These are phyloP conservation scores for Kuraishia floccosa DNA, from an alignment of 805 yeast genomes.

Conservation along the genomic window DNA sequence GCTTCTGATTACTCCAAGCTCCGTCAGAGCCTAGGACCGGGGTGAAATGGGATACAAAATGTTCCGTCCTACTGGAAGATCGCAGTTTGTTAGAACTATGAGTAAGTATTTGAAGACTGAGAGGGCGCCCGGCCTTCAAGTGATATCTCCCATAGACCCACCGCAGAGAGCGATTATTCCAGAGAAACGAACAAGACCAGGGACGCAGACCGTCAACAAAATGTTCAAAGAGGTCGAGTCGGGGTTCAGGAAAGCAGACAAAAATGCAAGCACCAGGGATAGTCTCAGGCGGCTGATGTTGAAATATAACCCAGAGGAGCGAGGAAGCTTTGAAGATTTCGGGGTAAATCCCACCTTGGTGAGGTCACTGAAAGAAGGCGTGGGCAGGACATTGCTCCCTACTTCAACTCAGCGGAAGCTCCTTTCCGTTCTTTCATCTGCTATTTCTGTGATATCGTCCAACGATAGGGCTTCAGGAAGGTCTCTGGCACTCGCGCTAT, in stretches of 20 bases:
- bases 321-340: conserved; percentile 9
- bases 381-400: conserved; percentile 6
- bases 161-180: not conserved
- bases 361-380: conserved; percentile 4
- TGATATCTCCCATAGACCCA: too few relatives aligned
- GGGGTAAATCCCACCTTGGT: conserved; percentile 2
- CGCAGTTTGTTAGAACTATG: too few relatives aligned
- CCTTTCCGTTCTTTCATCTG: conserved; percentile 12
- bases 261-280: not conserved
- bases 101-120: too few relatives aligned
- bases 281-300: not conserved
- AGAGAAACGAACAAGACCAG: not conserved
- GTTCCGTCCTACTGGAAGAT: too few relatives aligned
- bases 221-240: not conserved
- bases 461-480: conserved; percentile 20
- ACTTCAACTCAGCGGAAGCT: conserved; percentile 18
- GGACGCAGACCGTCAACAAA: not conserved
- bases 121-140: too few relatives aligned
- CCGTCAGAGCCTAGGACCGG: too few relatives aligned
- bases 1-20: too few relatives aligned
- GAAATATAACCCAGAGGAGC: conserved; percentile 5
- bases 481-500: conserved; percentile 13
- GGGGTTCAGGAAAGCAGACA: not conserved
- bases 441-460: conserved; percentile 17
- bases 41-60: too few relatives aligned